phyloP scores from a whole-genome alignment of 2,329 filamentous ascomycete species.

The Penicillium sclerotiorum region DNA sequence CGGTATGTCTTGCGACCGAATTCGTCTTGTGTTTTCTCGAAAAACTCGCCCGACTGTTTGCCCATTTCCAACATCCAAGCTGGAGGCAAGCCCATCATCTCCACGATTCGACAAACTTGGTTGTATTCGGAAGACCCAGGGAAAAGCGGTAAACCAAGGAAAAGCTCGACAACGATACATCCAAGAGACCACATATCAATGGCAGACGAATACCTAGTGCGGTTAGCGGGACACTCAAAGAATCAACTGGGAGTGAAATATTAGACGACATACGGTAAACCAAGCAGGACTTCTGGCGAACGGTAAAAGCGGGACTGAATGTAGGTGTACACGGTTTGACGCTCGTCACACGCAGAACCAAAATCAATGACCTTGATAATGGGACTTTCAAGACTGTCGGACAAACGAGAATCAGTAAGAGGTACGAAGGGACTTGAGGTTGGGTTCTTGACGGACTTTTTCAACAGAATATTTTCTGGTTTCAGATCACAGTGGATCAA shows the following conservation, averaged over 20 bases:
- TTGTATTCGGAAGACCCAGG: constrained; percentile 99
- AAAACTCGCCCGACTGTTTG: constrained; percentile 96
- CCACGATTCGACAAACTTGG: constrained; percentile 92
- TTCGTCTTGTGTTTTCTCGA: constrained; percentile 89
- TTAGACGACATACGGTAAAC: constrained; percentile 64
- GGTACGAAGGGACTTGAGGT: background rate
- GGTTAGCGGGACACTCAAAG: constrained; percentile 16
- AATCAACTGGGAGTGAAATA: background rate
- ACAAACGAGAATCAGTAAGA: constrained; percentile 12
- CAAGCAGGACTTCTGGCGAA: constrained; percentile 93
- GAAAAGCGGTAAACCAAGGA: constrained; percentile 90
- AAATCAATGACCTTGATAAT: constrained; percentile 99
- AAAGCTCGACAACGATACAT: constrained; percentile 97
- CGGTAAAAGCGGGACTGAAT: constrained; percentile 98
- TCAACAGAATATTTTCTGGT: constrained; percentile 94
- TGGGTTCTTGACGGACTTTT: constrained; percentile 64
- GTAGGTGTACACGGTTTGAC: constrained; percentile 98
- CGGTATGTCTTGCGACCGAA: constrained; percentile 89
- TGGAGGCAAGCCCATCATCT: constrained; percentile 95
- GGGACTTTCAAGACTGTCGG: constrained; percentile 79
- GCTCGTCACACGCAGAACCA: constrained; percentile 95
- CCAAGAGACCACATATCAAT: constrained; percentile 99
- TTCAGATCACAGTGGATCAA: constrained; percentile 98
- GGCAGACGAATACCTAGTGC: constrained; percentile 80
- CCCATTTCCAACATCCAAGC: constrained; percentile 99